Evolutionary conservation across 1,139 yeast genomes (phyloP).

Genomic region (Lodderomyces parapsilosis): DNA sequence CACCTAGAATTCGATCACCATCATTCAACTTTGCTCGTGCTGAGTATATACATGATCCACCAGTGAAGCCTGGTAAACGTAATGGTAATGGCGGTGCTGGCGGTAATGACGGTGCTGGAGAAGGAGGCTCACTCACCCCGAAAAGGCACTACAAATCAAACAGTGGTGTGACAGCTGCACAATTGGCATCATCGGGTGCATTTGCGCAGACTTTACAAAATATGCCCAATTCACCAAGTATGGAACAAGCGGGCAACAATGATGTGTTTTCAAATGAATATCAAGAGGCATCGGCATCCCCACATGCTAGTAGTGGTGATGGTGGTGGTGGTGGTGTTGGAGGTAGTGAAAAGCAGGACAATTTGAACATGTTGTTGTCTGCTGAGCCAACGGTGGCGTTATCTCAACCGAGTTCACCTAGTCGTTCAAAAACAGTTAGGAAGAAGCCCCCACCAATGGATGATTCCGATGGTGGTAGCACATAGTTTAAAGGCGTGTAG

Average conservation of each 20-base stretch:
- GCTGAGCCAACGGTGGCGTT: conserved; percentile 16
- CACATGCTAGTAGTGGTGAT: background rate
- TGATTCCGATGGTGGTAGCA: background rate
- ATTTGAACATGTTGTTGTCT: conserved; percentile 10
- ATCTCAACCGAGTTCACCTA: conserved; percentile 12
- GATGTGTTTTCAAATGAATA: background rate
- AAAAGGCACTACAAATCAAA: background rate
- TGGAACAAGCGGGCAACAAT: background rate
- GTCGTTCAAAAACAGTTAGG: conserved; percentile 6
- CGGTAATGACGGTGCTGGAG: background rate
- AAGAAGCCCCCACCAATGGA: conserved; percentile 13
- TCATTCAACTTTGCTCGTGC: conserved; percentile 18
- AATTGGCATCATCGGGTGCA: background rate
- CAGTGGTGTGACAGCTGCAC: conserved; percentile 1
- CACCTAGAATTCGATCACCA: conserved; percentile 10
- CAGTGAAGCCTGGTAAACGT: background rate
- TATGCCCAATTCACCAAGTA: conserved; percentile 1
- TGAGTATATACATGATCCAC: conserved; percentile 1
- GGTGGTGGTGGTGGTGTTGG: background rate
- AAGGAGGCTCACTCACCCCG: background rate
- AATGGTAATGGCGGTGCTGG: no score
- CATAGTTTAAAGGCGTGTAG: background rate
- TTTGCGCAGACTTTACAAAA: conserved; percentile 1
- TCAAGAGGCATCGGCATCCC: background rate
- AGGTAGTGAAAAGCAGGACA: background rate